These are phyloP conservation scores for Nannizzia gypsea DNA, from an alignment of 2,329 filamentous ascomycete genomes.

Conservation along the genomic window DNA sequence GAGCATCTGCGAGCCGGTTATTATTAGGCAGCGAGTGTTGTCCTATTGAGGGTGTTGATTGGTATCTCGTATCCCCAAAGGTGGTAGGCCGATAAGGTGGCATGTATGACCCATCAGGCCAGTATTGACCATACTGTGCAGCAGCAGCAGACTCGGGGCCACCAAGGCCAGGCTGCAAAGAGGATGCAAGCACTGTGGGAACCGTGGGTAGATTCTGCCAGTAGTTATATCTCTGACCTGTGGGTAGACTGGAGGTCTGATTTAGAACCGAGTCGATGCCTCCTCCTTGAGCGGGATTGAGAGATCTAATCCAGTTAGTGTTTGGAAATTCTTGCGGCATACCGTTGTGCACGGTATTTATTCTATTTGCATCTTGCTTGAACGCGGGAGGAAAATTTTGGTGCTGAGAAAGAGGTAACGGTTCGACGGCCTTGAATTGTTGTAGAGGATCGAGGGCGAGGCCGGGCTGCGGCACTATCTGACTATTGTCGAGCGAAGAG, in stretches of 20 bases:
- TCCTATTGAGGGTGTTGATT: constrained; percentile 16
- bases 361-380: constrained; percentile 24
- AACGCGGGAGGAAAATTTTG: constrained; percentile 31
- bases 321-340: constrained; percentile 22
- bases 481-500: constrained; percentile 41
- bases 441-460: constrained; percentile 26
- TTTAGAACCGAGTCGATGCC: constrained; percentile 51
- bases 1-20: constrained; percentile 22
- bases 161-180: constrained; percentile 40
- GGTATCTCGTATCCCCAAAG: constrained; percentile 39
- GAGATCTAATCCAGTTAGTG: constrained; percentile 32
- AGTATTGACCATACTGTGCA: constrained; percentile 50
- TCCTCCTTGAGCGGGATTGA: constrained; percentile 40
- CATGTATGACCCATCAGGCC: constrained; percentile 51
- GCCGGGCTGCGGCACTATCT: constrained; percentile 23
- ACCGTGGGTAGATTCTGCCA: constrained; percentile 40
- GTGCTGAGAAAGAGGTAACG: constrained; percentile 20
- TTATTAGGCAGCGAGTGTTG: constrained; percentile 16
- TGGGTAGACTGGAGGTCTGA: constrained; percentile 40
- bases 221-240: constrained; percentile 27
- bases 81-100: constrained; percentile 48
- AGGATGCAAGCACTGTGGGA: constrained; percentile 48
- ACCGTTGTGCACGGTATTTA: constrained; percentile 15
- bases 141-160: constrained; percentile 48
- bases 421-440: constrained; percentile 20